These are phyloP conservation scores for Cyberlindnera euphorbiiphila DNA, from an alignment of 805 yeast species.

Conservation along the genomic window DNA sequence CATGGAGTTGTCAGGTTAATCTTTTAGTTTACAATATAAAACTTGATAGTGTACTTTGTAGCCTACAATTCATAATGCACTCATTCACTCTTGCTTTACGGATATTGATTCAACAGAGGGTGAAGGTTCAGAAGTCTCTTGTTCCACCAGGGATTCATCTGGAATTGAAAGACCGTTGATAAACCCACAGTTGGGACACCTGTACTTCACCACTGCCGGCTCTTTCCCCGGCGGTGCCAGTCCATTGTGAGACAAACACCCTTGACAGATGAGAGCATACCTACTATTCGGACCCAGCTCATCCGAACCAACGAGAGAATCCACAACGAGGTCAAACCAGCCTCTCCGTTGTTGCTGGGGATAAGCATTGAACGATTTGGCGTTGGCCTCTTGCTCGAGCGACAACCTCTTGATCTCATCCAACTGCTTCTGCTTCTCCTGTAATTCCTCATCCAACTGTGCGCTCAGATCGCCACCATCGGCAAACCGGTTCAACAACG, in stretches of 20 bases:
- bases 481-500: slow-evolving; percentile 62
- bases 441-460: slow-evolving; percentile 40
- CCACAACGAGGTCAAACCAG: slow-evolving; percentile 37
- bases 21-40: no score
- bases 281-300: slow-evolving; percentile 57
- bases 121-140: neutral
- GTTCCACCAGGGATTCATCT: no score
- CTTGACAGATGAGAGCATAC: slow-evolving; percentile 66
- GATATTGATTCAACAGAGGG: neutral
- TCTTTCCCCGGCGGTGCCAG: slow-evolving; percentile 67
- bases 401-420: slow-evolving; percentile 34
- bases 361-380: slow-evolving; percentile 4
- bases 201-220: slow-evolving; percentile 49
- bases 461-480: slow-evolving; percentile 47
- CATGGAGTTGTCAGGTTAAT: slow-evolving; percentile 58
- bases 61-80: no score
- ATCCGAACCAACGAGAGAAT: slow-evolving; percentile 53
- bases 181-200: slow-evolving; percentile 63
- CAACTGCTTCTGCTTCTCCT: slow-evolving; percentile 35
- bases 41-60: no score
- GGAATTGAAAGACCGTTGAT: slow-evolving; percentile 29
- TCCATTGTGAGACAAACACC: slow-evolving; percentile 74
- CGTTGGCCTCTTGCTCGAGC: slow-evolving; percentile 21
- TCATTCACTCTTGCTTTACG: no score
- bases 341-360: slow-evolving; percentile 3